Evolutionary conservation across 768 basidiomycete genomes (phyloP).

Genomic region (Pulveroboletus ravenelii): DNA sequence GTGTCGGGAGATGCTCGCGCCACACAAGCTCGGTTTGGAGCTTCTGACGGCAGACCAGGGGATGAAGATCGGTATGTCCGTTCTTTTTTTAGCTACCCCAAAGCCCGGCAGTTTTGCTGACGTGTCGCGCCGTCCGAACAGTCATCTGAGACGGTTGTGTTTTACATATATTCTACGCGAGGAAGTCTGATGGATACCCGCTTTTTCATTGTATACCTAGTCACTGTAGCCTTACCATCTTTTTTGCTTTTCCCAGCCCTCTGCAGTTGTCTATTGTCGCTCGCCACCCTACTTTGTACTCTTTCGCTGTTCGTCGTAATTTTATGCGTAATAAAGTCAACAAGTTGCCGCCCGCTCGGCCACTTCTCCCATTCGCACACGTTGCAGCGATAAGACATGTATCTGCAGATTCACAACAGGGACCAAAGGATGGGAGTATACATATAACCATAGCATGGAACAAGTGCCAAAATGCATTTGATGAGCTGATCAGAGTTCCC

Average conservation of each 20-base stretch:
- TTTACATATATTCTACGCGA: conserved; percentile 4
- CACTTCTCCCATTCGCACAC: background rate
- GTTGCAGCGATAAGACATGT: background rate
- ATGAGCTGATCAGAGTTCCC: conserved; percentile 22
- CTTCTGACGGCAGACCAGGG: conserved; percentile 75
- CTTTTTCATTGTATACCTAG: conserved; percentile 32
- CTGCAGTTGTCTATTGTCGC: too few species aligned
- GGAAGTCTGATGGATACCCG: conserved; percentile 18
- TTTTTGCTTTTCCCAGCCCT: background rate
- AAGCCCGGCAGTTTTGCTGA: background rate
- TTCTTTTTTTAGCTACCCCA: too few species aligned
- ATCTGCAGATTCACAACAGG: background rate
- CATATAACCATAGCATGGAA: background rate
- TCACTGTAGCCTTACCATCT: conserved; percentile 31
- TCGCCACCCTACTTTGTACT: background rate
- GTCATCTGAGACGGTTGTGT: conserved; percentile 31
- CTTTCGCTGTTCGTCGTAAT: background rate
- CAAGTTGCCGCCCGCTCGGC: too few species aligned
- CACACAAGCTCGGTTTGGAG: conserved; percentile 62
- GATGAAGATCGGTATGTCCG: conserved; percentile 67
- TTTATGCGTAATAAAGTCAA: background rate
- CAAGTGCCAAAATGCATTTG: conserved; percentile 2
- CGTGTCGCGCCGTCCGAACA: conserved; percentile 13
- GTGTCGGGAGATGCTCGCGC: conserved; percentile 57
- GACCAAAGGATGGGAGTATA: background rate